A percentile compares a stretch with the other conserved stretches of the same genome.
These are phyloP conservation scores for Sesbania bispinosa DNA, from an alignment of 306 rosid genomes.

Conservation along the genomic window DNA sequence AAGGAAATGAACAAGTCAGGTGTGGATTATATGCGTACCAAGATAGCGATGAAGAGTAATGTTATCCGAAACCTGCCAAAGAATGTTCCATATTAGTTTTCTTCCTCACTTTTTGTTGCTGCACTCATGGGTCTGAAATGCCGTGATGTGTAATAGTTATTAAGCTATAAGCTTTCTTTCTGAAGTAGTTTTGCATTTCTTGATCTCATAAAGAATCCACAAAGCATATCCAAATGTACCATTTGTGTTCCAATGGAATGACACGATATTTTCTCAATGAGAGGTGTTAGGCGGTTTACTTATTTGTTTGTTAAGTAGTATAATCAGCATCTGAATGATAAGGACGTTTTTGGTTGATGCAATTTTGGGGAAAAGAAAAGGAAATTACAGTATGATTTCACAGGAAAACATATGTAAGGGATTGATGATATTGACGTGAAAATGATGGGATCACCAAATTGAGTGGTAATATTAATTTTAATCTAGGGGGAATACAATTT, in stretches of 20 bases:
- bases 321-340: background rate
- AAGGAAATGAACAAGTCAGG: slow-evolving; percentile 80
- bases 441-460: background rate
- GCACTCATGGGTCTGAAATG: background rate
- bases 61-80: slow-evolving; percentile 91
- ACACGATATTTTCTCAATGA: background rate
- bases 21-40: slow-evolving; percentile 78
- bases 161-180: background rate
- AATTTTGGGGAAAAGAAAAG: background rate
- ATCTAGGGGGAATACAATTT: no score
- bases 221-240: background rate
- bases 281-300: background rate
- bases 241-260: slow-evolving; percentile 11
- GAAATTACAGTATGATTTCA: background rate
- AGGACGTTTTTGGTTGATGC: background rate
- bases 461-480: no score
- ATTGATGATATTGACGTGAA: background rate
- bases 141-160: background rate
- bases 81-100: slow-evolving; percentile 59
- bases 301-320: background rate
- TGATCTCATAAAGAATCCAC: background rate
- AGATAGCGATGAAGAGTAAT: slow-evolving; percentile 86
- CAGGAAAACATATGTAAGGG: background rate
- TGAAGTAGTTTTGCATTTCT: slow-evolving; percentile 16
- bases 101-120: background rate